Percentiles rank a stretch among this genome's conserved stretches.
These are phyloP conservation scores for Aegilops umbellulata DNA, from an alignment of 176 grass and related monocot species.

Conservation along the genomic window DNA sequence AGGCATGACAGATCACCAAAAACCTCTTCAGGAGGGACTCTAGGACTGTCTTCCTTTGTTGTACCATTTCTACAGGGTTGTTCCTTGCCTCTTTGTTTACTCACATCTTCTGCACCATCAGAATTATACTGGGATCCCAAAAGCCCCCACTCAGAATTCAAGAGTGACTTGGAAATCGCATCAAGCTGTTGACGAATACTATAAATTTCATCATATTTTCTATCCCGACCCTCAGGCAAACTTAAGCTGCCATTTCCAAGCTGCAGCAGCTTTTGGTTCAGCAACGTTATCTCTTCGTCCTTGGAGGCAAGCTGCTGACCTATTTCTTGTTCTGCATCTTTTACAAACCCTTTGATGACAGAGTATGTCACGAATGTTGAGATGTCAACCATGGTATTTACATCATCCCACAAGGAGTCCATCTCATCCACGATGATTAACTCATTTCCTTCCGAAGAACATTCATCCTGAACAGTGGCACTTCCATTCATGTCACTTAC, in stretches of 20 bases:
- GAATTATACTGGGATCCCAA: slow-evolving; percentile 42
- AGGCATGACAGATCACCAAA: slow-evolving; percentile 19
- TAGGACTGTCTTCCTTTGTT: not conserved
- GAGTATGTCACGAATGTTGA: slow-evolving; percentile 42
- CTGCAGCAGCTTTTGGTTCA: slow-evolving; percentile 43
- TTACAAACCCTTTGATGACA: slow-evolving; percentile 46
- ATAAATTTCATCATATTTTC: slow-evolving; percentile 43
- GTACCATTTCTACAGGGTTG: slow-evolving; percentile 12
- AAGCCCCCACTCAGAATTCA: slow-evolving; percentile 53
- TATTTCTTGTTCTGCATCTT: slow-evolving; percentile 37
- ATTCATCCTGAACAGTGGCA: not conserved
- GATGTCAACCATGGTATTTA: slow-evolving; percentile 31
- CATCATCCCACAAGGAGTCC: slow-evolving; percentile 43
- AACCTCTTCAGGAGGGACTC: not conserved
- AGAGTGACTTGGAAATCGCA: slow-evolving; percentile 43
- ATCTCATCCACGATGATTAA: slow-evolving; percentile 32
- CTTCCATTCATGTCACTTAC: slow-evolving; percentile 12
- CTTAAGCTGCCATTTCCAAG: slow-evolving; percentile 13
- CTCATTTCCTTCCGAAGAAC: slow-evolving; percentile 6
- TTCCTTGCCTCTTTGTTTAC: slow-evolving; percentile 35
- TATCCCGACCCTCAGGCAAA: slow-evolving; percentile 30
- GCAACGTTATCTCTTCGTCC: slow-evolving; percentile 43
- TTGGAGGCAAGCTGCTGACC: slow-evolving; percentile 34
- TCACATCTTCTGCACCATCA: slow-evolving; percentile 40
- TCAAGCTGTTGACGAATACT: slow-evolving; percentile 53